These are phyloP conservation scores for Pseudopithomyces chartarum DNA, from an alignment of 2,329 filamentous ascomycete genomes.

Conservation along the genomic window DNA sequence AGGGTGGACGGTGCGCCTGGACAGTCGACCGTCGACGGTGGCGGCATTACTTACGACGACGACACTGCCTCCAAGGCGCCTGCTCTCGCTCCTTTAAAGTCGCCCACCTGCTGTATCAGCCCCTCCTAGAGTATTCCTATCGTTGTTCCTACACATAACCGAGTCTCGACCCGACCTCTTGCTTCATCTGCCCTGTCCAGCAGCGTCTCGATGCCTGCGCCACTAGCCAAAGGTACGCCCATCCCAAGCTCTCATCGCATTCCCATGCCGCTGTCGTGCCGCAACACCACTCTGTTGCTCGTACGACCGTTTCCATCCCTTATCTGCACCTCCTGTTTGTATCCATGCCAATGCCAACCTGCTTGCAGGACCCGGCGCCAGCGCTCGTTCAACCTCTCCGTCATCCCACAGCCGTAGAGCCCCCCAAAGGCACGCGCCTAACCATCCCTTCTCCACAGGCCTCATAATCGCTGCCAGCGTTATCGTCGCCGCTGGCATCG, in stretches of 20 bases:
- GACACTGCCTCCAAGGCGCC: slow-evolving; percentile 4
- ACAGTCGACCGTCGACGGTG: slow-evolving; percentile 2
- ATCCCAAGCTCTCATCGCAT: slow-evolving; percentile 28
- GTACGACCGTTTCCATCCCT: background rate
- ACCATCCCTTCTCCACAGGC: slow-evolving; percentile 51
- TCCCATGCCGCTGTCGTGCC: slow-evolving; percentile 31
- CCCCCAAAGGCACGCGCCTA: slow-evolving; percentile 25
- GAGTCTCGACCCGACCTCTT: background rate
- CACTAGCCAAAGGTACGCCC: slow-evolving; percentile 47
- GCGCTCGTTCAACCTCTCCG: slow-evolving; percentile 18
- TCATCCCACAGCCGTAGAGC: slow-evolving; percentile 9
- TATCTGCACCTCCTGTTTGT: slow-evolving; percentile 6
- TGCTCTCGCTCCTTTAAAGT: slow-evolving; percentile 1
- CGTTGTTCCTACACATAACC: background rate
- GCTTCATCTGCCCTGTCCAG: background rate
- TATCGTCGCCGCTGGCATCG: slow-evolving; percentile 65
- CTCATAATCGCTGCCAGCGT: slow-evolving; percentile 66
- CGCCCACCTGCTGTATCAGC: slow-evolving; percentile 7
- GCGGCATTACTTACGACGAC: slow-evolving; percentile 11
- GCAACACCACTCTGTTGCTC: slow-evolving; percentile 12
- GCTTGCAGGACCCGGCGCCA: slow-evolving; percentile 36
- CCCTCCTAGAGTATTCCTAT: background rate
- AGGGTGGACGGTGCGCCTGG: slow-evolving; percentile 2
- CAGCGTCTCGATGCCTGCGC: slow-evolving; percentile 41
- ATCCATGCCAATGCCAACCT: slow-evolving; percentile 32